These are phyloP conservation scores for Paraphaeosphaeria minitans DNA, from an alignment of 2,329 filamentous ascomycete species.

Conservation along the genomic window DNA sequence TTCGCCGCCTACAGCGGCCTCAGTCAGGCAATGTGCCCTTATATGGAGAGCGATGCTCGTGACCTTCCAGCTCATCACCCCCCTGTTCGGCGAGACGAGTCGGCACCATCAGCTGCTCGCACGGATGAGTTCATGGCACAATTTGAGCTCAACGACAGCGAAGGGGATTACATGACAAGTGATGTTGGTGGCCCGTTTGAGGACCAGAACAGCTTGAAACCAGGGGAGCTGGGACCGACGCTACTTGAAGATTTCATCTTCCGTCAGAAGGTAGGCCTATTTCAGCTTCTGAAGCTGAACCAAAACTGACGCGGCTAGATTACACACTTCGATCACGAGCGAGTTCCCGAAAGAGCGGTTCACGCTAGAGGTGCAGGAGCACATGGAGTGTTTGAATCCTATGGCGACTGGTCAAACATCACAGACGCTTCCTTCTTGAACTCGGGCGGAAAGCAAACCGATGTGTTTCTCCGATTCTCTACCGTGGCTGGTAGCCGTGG, in stretches of 20 bases:
- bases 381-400: constrained; percentile 72
- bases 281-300: background rate
- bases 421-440: constrained; percentile 70
- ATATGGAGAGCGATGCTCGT: constrained; percentile 40
- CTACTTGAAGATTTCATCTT: constrained; percentile 75
- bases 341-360: constrained; percentile 64
- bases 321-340: constrained; percentile 57
- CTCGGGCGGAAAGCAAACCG: constrained; percentile 63
- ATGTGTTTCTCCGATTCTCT: constrained; percentile 73
- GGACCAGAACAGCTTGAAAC: constrained; percentile 69
- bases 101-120: constrained; percentile 14
- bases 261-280: constrained; percentile 62
- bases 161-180: constrained; percentile 55
- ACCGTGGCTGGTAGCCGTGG: constrained; percentile 73
- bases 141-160: constrained; percentile 44
- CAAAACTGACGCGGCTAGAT: constrained; percentile 6
- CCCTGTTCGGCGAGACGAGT: constrained; percentile 34
- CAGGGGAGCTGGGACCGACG: constrained; percentile 69
- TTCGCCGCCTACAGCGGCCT: constrained; percentile 30
- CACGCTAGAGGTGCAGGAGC: constrained; percentile 72
- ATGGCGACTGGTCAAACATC: constrained; percentile 69
- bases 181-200: constrained; percentile 71
- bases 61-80: constrained; percentile 37
- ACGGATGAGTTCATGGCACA: constrained; percentile 45
- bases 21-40: constrained; percentile 41